Percentiles rank a stretch among this genome's conserved stretches.
Evolutionary conservation across 139 green algal species (phyloP).

Genomic region (Haematococcus sp.): DNA sequence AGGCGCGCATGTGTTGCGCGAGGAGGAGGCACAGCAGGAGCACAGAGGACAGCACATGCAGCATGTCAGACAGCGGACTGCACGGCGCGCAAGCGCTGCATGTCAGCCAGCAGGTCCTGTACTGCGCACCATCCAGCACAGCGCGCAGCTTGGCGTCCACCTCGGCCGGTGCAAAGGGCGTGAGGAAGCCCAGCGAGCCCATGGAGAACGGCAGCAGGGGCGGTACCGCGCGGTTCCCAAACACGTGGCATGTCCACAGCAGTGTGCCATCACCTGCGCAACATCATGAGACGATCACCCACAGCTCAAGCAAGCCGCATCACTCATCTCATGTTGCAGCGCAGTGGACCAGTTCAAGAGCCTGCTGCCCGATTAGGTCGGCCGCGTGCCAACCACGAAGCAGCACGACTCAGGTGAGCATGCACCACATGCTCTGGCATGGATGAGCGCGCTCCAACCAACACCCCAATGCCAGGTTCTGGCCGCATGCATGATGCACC

Average conservation of each 20-base stretch:
- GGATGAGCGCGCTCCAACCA: too few species aligned
- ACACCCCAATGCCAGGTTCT: too few species aligned
- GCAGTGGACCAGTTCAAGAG: too few species aligned
- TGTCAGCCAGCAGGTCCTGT: too few species aligned
- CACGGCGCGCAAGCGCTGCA: too few species aligned
- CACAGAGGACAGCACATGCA: too few species aligned
- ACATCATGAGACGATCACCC: neutral
- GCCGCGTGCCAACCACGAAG: neutral
- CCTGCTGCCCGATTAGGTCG: too few species aligned
- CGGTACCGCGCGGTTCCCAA: slow-evolving; percentile 70
- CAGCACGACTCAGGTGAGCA: neutral
- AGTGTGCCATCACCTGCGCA: slow-evolving; percentile 84
- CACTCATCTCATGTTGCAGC: neutral
- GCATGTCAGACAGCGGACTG: too few species aligned
- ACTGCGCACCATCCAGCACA: slow-evolving; percentile 11
- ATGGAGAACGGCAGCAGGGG: slow-evolving; percentile 86
- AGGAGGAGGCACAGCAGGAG: too few species aligned
- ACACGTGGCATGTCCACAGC: slow-evolving; percentile 84
- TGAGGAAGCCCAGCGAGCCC: slow-evolving; percentile 92
- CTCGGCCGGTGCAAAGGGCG: slow-evolving; percentile 51
- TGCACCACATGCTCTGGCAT: neutral
- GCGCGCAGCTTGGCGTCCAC: slow-evolving; percentile 18
- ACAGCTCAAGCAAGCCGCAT: neutral
- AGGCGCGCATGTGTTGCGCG: too few species aligned
- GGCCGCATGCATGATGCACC: neutral